Evolutionary conservation across 2,329 filamentous ascomycete genomes (phyloP).

Genomic region (Claviceps sp.): DNA sequence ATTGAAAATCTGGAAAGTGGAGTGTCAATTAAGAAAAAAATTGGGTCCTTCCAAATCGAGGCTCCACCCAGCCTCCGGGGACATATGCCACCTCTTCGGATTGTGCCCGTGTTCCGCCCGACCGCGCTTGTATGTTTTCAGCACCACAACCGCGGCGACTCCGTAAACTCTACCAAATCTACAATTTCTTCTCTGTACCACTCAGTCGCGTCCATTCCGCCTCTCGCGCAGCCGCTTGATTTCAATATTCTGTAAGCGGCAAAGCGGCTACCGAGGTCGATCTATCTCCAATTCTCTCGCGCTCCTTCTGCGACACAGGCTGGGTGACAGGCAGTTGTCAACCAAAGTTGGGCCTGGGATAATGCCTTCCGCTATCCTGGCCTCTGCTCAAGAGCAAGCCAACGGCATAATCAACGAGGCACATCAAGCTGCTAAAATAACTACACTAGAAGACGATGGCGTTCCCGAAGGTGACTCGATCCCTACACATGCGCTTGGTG

Average conservation of each 20-base stretch:
- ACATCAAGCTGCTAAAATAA: background rate
- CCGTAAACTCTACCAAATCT: no score
- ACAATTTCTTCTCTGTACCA: no score
- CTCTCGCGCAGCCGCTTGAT: background rate
- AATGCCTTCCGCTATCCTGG: slow-evolving; percentile 4
- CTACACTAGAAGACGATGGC: background rate
- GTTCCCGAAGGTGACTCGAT: slow-evolving; percentile 33
- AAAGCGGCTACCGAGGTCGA: background rate
- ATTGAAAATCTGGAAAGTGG: no score
- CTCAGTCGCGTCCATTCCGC: slow-evolving; percentile 1
- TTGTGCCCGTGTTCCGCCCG: no score
- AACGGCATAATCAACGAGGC: background rate
- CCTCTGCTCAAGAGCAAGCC: background rate
- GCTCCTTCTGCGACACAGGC: background rate
- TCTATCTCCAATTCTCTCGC: background rate
- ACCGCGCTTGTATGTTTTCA: no score
- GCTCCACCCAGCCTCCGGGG: no score
- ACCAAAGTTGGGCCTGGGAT: background rate
- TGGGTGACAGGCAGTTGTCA: background rate
- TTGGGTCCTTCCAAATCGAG: no score
- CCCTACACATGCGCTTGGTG: slow-evolving; percentile 64
- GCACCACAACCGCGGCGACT: no score
- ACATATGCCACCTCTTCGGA: no score
- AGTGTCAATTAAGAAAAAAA: no score
- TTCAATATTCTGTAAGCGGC: background rate